Evolutionary conservation across 352 stramenopile species (phyloP).

Genomic region (Phytopythium vexans): DNA sequence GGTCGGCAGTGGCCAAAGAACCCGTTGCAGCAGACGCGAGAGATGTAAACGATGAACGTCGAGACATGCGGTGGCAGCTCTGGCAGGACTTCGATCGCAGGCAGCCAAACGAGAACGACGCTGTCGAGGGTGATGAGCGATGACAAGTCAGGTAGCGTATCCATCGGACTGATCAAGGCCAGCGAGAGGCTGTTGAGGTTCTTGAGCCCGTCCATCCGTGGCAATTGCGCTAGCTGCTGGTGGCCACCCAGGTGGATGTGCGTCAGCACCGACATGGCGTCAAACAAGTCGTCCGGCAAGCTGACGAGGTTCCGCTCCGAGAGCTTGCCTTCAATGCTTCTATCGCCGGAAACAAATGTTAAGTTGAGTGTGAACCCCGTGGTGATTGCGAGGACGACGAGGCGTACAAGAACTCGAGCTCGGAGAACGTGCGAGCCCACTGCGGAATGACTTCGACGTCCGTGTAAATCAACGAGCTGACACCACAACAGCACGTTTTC

Average conservation of each 20-base stretch:
- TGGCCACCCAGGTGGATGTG: slow-evolving; percentile 23
- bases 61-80: slow-evolving; percentile 4
- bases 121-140: slow-evolving; percentile 6
- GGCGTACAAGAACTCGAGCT: slow-evolving; percentile 26
- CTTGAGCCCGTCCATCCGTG: slow-evolving; percentile 9
- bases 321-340: slow-evolving; percentile 16
- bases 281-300: slow-evolving; percentile 20
- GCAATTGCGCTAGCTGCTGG: slow-evolving; percentile 5
- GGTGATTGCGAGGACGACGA: neutral
- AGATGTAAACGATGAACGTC: slow-evolving; percentile 1
- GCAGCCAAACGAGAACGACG: slow-evolving; percentile 4
- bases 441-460: slow-evolving; percentile 12
- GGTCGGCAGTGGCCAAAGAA: slow-evolving; percentile 13
- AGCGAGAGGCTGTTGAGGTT: slow-evolving; percentile 20
- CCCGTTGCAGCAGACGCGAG: slow-evolving; percentile 16
- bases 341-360: neutral
- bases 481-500: neutral
- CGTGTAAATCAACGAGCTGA: slow-evolving; percentile 17
- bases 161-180: slow-evolving; percentile 5
- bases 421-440: slow-evolving; percentile 11
- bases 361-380: neutral
- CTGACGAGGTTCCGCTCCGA: slow-evolving; percentile 11
- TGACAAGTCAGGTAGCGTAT: slow-evolving; percentile 10
- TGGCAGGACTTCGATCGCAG: slow-evolving; percentile 5
- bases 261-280: slow-evolving; percentile 16